phyloP scores from a whole-genome alignment of 805 yeast species.

The Candida alai region DNA sequence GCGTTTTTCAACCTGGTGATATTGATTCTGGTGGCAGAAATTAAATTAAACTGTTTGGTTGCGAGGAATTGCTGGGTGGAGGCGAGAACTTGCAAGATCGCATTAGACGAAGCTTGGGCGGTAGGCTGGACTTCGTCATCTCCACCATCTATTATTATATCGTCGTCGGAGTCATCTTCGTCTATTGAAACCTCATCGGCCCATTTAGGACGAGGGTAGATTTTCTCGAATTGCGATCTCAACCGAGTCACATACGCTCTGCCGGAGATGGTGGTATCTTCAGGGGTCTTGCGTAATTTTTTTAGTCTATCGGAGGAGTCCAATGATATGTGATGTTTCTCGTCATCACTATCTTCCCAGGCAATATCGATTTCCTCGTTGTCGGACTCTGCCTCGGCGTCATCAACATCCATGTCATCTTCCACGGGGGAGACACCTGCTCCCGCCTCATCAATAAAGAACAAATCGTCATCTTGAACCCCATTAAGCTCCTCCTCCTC shows the following conservation, averaged over 20 bases:
- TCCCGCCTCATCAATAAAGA: constrained; percentile 43
- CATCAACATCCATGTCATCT: constrained; percentile 24
- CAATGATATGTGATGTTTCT: constrained; percentile 59
- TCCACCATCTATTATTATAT: constrained; percentile 19
- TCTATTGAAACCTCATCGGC: constrained; percentile 40
- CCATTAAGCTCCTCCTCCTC: constrained; percentile 26
- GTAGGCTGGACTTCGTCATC: constrained; percentile 18
- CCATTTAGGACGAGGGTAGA: constrained; percentile 89
- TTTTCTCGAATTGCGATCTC: constrained; percentile 64
- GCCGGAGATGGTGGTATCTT: constrained; percentile 55
- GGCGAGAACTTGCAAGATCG: constrained; percentile 30
- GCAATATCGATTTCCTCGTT: constrained; percentile 29
- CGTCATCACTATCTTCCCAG: constrained; percentile 95
- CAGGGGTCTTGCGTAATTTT: constrained; percentile 63
- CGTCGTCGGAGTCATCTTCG: constrained; percentile 19
- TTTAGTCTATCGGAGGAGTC: constrained; percentile 54
- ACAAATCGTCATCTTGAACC: constrained; percentile 38
- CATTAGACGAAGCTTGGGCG: constrained; percentile 23
- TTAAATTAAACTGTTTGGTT: constrained; percentile 46
- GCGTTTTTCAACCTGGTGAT: constrained; percentile 87
- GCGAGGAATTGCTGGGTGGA: constrained; percentile 36
- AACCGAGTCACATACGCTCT: constrained; percentile 58
- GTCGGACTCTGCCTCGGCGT: constrained; percentile 20
- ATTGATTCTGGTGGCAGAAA: constrained; percentile 69
- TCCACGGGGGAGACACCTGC: constrained; percentile 33